Evolutionary conservation across 78 protist genomes (phyloP), one percentile per base, ranked within the genome.

Genomic region (Guillardia theta): DNA sequence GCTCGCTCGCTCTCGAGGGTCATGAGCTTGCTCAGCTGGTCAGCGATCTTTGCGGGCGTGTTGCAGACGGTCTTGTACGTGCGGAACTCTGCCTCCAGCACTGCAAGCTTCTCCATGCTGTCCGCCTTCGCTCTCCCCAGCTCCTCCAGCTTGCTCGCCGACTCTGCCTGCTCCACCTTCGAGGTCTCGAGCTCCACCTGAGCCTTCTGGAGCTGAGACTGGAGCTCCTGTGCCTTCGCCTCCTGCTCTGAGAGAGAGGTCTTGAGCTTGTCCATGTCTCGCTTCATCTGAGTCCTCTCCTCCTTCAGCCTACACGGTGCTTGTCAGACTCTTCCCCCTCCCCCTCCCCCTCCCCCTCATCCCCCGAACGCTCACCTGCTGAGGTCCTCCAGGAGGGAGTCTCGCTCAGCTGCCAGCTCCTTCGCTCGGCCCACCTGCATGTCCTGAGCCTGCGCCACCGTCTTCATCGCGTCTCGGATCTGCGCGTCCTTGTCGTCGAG

Each of bases 41-140:
- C 90, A 22, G 90, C 90, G 43, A 78, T 46, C 90, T 78, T 78
- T 18, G 90, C 33, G 43, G 90, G 90, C 44, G 90, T 78, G 44
- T 78, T 18, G 90, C 90, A 78, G 18, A 43, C 48, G 50, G 48
- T 5, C 48, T 78, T 78, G 90, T n/a, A 78, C 41, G 90, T 78
- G 44, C 24, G 24, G 90, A 44, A 78, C 90, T 78, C 90, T 36
- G 90, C 90, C 90, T 18, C 1, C 90, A 78, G 44, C 90, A 78
- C 83, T 36, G 83, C 83, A 43, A 70, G 83, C 22, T 18, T 70
- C 36, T 12, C 9, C 27, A 43, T 43, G 83, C 10, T 15, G 83
- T 24, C 83, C 15, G 45, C 41, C 83, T 70, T 70, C 36, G 33
- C 83, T 18, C 36, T 70, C 36, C 10, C 18, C 47, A 30, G 53